phyloP scores from a whole-genome alignment of 441 rosid species.

The Erysimum cheiri region DNA sequence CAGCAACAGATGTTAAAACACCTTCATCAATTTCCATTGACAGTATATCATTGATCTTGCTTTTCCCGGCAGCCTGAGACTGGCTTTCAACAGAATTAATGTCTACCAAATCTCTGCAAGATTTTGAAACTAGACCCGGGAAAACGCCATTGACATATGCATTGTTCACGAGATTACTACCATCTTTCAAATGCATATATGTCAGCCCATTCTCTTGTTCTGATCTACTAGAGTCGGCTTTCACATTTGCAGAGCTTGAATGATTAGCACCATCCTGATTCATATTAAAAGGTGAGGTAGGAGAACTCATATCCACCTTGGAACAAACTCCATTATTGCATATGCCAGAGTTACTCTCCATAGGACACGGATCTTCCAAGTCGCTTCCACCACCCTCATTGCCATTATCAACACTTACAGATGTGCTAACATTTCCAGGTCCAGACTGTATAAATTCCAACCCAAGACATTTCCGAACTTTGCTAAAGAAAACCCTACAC shows the following conservation, averaged over 20 bases:
- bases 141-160: slow-evolving; percentile 38
- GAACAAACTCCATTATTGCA: slow-evolving; percentile 55
- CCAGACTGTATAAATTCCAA: slow-evolving; percentile 69
- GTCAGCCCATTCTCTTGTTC: slow-evolving; percentile 48
- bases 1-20: slow-evolving; percentile 45
- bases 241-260: slow-evolving; percentile 43
- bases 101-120: slow-evolving; percentile 41
- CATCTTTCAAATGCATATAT: slow-evolving; percentile 41
- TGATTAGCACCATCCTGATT: slow-evolving; percentile 52
- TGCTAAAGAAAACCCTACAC: slow-evolving; percentile 90
- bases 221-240: slow-evolving; percentile 48
- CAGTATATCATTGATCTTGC: slow-evolving; percentile 44
- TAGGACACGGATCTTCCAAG: slow-evolving; percentile 63
- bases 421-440: slow-evolving; percentile 50
- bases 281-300: slow-evolving; percentile 40
- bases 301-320: slow-evolving; percentile 52
- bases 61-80: slow-evolving; percentile 39
- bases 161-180: slow-evolving; percentile 44
- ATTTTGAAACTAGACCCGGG: slow-evolving; percentile 40
- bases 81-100: slow-evolving; percentile 40
- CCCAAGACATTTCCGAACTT: slow-evolving; percentile 94
- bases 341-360: slow-evolving; percentile 61
- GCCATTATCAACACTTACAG: slow-evolving; percentile 59
- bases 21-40: slow-evolving; percentile 42
- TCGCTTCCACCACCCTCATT: slow-evolving; percentile 74